These are phyloP conservation scores for Tetrastigma voinierianum DNA, from an alignment of 164 flowering plant species.

Conservation along the genomic window DNA sequence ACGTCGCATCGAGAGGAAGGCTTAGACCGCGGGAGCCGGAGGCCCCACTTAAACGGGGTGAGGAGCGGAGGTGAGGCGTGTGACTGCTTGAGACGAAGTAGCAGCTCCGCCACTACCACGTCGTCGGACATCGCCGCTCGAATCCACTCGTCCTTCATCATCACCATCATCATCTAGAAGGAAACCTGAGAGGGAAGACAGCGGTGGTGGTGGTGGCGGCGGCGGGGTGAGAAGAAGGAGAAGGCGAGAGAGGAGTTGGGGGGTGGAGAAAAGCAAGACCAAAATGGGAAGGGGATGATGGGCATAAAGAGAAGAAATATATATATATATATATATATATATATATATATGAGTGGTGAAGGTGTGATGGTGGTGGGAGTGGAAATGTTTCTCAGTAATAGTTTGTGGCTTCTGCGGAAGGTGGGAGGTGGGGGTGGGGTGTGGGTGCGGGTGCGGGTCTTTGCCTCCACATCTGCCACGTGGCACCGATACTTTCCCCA, in stretches of 20 bases:
- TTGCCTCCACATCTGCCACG: too few species aligned
- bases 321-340: too few species aligned
- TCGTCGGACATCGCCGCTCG: constrained; percentile 49
- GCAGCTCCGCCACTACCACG: constrained; percentile 53
- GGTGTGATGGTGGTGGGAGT: too few species aligned
- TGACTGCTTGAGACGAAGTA: constrained; percentile 36
- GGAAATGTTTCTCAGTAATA: too few species aligned
- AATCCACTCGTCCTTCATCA: constrained; percentile 45
- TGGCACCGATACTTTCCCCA: too few species aligned
- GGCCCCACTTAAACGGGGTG: neutral
- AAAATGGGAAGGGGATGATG: neutral
- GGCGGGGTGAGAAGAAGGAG: too few species aligned
- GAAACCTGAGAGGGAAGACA: neutral
- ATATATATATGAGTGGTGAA: too few species aligned
- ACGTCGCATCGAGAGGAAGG: neutral
- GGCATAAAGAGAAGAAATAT: neutral
- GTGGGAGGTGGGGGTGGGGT: too few species aligned
- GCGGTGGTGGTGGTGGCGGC: constrained; percentile 1
- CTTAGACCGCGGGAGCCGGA: too few species aligned
- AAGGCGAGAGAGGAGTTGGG: constrained; percentile 9
- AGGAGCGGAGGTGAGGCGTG: constrained; percentile 4
- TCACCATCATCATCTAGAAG: neutral
- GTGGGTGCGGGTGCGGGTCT: too few species aligned
- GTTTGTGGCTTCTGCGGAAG: too few species aligned
- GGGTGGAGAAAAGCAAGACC: neutral